Conservation (phyloP, 371 early-diverging fungal genomes). For the Circinella umbellata region DNA sequence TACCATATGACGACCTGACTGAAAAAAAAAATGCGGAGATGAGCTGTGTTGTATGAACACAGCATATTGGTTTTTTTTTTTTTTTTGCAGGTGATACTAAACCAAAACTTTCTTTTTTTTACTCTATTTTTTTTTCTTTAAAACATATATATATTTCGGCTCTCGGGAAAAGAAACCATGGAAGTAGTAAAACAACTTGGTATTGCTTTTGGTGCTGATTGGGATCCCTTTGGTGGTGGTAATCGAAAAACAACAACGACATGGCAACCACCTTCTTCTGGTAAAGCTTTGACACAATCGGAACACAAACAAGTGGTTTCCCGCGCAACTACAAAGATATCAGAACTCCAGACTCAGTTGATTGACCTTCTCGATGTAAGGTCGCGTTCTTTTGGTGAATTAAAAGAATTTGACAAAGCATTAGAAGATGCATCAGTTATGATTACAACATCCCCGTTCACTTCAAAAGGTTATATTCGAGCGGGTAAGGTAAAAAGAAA, state of each 20-base stretch:
- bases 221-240: constrained; percentile 2
- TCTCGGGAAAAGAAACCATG: not conserved
- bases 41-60: not conserved
- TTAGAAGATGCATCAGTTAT: constrained; percentile 6
- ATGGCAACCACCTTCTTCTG: not conserved
- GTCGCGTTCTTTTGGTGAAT: not conserved
- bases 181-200: constrained; percentile 9
- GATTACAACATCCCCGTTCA: not conserved
- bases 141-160: not conserved
- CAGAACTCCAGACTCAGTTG: constrained; percentile 1
- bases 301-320: constrained; percentile 1
- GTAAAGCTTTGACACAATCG: constrained; percentile 3
- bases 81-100: constrained; percentile 5
- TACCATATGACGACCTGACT: constrained; percentile 3
- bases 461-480: constrained; percentile 2
- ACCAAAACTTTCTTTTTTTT: not conserved
- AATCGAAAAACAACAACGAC: not conserved
- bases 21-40: not conserved
- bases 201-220: constrained; percentile 2
- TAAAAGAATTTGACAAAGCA: constrained; percentile 5
- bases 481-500: not conserved
- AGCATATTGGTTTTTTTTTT: not conserved
- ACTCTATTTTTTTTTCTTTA: not conserved
- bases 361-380: constrained; percentile 12
- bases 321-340: not conserved